phyloP scores from a whole-genome alignment of 768 basidiomycete species.

The Agrocybe pediades region DNA sequence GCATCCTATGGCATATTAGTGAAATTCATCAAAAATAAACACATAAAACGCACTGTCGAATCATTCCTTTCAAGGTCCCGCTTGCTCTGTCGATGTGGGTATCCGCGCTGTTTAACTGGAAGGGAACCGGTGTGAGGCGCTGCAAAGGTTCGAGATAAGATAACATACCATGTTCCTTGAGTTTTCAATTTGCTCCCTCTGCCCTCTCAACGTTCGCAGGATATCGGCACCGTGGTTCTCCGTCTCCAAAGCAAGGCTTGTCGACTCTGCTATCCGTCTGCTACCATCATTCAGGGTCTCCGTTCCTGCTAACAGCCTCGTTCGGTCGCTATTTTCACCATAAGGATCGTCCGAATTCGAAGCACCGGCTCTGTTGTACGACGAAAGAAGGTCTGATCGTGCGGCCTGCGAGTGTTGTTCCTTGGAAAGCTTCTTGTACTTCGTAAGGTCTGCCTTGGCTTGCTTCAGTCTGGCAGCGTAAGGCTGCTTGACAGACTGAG shows the following conservation, averaged over 20 bases:
- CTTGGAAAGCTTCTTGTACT: constrained; percentile 77
- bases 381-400: constrained; percentile 62
- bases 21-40: not conserved
- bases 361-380: constrained; percentile 13
- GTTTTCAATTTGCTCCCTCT: constrained; percentile 91
- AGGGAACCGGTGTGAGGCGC: not conserved
- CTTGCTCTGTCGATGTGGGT: constrained; percentile 83
- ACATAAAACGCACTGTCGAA: constrained; percentile 59
- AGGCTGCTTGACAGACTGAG: constrained; percentile 72
- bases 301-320: constrained; percentile 73
- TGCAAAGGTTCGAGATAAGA: too few species aligned
- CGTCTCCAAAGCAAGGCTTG: constrained; percentile 89
- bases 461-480: constrained; percentile 70
- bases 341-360: constrained; percentile 72
- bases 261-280: constrained; percentile 73
- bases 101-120: constrained; percentile 78
- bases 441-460: constrained; percentile 69
- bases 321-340: constrained; percentile 61
- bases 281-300: constrained; percentile 75
- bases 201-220: constrained; percentile 72
- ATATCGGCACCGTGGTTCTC: constrained; percentile 92
- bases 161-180: constrained; percentile 74
- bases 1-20: constrained; percentile 61
- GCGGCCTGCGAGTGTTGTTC: constrained; percentile 67
- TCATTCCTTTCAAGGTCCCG: constrained; percentile 91